A percentile compares a stretch with the other conserved stretches of the same genome.
Conservation (phyloP, 306 rosid genomes). For the Cotoneaster glaucophyllus region DNA sequence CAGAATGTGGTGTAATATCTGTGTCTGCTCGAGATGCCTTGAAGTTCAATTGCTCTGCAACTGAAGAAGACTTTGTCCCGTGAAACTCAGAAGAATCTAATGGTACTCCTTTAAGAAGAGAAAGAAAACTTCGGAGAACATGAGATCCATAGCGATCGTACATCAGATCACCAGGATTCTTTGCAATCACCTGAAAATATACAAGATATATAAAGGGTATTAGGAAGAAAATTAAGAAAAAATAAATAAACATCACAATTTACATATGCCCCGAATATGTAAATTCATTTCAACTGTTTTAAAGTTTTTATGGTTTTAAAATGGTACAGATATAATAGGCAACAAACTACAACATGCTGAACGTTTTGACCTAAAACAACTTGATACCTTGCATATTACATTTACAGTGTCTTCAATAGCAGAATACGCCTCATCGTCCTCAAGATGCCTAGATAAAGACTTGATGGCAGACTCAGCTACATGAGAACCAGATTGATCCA, state of each 20-base stretch:
- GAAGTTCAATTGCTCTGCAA: constrained; percentile 57
- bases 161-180: constrained; percentile 63
- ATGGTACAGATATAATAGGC: neutral
- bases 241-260: neutral
- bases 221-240: neutral
- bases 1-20: constrained; percentile 21
- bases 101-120: constrained; percentile 65
- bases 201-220: neutral
- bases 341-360: neutral
- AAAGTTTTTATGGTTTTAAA: neutral
- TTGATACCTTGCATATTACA: constrained; percentile 54
- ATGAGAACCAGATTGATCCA: constrained; percentile 89
- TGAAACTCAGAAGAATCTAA: constrained; percentile 41
- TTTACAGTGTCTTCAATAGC: constrained; percentile 58
- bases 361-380: neutral
- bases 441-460: constrained; percentile 58
- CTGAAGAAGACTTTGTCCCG: constrained; percentile 48
- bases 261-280: neutral
- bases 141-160: constrained; percentile 82
- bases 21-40: constrained; percentile 39
- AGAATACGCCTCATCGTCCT: constrained; percentile 33
- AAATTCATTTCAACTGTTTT: neutral
- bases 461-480: constrained; percentile 75
- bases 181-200: constrained; percentile 49
- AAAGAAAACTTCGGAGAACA: constrained; percentile 81